Evolutionary conservation across 441 rosid genomes (phyloP), one percentile per base, ranked within the genome.

Genomic region (Populus hybrid): DNA sequence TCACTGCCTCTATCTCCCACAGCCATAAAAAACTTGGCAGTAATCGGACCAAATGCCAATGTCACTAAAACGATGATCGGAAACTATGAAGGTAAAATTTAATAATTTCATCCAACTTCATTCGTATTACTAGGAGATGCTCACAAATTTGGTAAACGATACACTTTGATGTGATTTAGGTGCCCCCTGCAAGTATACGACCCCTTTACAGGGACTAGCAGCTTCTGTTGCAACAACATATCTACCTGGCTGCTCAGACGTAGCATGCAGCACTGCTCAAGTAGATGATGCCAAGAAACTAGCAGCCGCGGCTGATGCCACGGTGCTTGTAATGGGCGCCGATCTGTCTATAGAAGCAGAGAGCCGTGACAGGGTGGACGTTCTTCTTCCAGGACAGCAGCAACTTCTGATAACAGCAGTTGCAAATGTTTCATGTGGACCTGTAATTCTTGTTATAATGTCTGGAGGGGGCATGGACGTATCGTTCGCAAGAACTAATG

Each of bases 41-140:
- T 95, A n/a, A 91, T 95, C 26, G 98, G 98, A 24, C 98, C 98
- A 4, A 95, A 95, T 59, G 93, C 97, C 61, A 87, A 95, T 78
- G 98, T 85, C 85, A 93, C 91, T 0, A 86, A 87, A 64, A 92
- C 94, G 69, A 95, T 95, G 98, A 91, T 95, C 26, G 98, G 98
- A 65, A 95, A 95, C 85, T 95, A 93, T 28, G 90, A 86, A 86
- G 98, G 97, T 90, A 75, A 14, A 28, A 6, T 5, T 36, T 16
- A 4, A 18, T 20, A 20, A 9, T 34, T 30, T 8, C 36, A 34
- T 68, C 38, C 34, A 18, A 2, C 0, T 14, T 26, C 36, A 3
- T 3, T 69, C 35, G 0, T 0, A 35, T 21, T 70, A 35, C 23
- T 10, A 10, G 32, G 32, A 30, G 32, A 36, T 35, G 14, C 3